Percentiles rank a stretch among this genome's conserved stretches.
These are phyloP conservation scores for Backusella parvicylindrica DNA, from an alignment of 192 early-diverging fungal genomes.

Conservation along the genomic window DNA sequence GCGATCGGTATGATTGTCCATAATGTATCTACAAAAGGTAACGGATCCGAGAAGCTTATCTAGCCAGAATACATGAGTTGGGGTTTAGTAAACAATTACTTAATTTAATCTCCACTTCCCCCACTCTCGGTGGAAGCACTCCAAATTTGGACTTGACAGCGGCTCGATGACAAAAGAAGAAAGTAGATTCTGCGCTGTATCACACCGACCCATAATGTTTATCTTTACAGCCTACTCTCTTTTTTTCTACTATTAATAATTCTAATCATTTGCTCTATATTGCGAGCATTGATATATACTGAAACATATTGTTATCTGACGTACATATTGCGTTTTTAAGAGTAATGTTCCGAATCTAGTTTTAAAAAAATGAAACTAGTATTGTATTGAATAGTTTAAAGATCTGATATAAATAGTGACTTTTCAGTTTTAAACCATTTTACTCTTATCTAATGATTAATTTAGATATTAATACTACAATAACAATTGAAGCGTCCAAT, in stretches of 20 bases:
- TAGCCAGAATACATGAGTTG: neutral
- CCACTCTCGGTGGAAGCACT: neutral
- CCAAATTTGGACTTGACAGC: conserved; percentile 6
- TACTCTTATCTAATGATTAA: neutral
- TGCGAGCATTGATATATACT: neutral
- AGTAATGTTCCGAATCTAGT: neutral
- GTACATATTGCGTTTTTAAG: neutral
- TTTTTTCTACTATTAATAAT: neutral
- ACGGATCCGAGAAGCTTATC: neutral
- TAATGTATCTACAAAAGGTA: neutral
- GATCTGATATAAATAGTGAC: neutral
- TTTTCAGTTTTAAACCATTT: neutral
- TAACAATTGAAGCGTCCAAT: neutral
- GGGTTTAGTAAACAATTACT: neutral
- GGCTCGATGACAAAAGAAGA: neutral
- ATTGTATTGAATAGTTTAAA: too few species aligned
- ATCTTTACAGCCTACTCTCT: neutral
- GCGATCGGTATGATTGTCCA: neutral
- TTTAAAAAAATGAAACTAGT: neutral
- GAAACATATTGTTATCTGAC: neutral
- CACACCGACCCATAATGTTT: neutral
- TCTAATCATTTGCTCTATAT: too few species aligned
- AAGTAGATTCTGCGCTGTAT: neutral
- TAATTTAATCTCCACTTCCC: neutral
- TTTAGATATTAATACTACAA: neutral